These are phyloP conservation scores for Cyclostephanos tholiformis DNA, from an alignment of 108 stramenopile species.

Conservation along the genomic window DNA sequence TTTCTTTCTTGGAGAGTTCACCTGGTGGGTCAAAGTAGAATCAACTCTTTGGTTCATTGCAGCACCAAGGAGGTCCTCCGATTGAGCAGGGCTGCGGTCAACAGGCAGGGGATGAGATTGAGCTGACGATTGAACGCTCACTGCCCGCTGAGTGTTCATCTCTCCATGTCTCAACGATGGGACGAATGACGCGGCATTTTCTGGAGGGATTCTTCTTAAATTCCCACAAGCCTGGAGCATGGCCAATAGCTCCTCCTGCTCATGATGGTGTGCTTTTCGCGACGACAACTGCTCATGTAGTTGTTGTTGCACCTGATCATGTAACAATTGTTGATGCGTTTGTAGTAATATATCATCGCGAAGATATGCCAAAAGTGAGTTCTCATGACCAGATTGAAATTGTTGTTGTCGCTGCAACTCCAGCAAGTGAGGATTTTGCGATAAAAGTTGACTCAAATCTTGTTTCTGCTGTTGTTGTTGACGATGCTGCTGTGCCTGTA, in stretches of 20 bases:
- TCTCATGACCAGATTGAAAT: slow-evolving; percentile 6
- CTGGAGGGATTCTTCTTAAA: background rate
- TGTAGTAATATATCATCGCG: slow-evolving; percentile 29
- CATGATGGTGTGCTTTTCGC: slow-evolving; percentile 21
- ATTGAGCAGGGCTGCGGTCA: background rate
- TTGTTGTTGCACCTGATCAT: slow-evolving; percentile 39
- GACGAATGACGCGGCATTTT: background rate
- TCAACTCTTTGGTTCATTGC: background rate
- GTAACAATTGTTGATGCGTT: slow-evolving; percentile 25
- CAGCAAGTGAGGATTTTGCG: slow-evolving; percentile 28
- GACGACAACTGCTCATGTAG: slow-evolving; percentile 22
- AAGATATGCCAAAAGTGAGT: slow-evolving; percentile 10
- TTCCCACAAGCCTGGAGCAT: slow-evolving; percentile 25
- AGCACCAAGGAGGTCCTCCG: slow-evolving; percentile 2
- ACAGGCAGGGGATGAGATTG: background rate
- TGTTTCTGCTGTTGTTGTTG: slow-evolving; percentile 37
- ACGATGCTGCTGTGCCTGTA: slow-evolving; percentile 10
- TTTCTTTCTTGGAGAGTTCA: background rate
- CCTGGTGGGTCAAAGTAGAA: background rate
- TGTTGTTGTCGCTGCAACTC: slow-evolving; percentile 21
- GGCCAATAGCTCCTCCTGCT: slow-evolving; percentile 17
- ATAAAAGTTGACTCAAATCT: slow-evolving; percentile 25
- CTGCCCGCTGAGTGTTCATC: background rate
- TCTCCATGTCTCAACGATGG: slow-evolving; percentile 7
- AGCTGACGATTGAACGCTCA: background rate